Conservation (phyloP, 2,329 filamentous ascomycete species). For the Rhynchosporium graminicola region DNA sequence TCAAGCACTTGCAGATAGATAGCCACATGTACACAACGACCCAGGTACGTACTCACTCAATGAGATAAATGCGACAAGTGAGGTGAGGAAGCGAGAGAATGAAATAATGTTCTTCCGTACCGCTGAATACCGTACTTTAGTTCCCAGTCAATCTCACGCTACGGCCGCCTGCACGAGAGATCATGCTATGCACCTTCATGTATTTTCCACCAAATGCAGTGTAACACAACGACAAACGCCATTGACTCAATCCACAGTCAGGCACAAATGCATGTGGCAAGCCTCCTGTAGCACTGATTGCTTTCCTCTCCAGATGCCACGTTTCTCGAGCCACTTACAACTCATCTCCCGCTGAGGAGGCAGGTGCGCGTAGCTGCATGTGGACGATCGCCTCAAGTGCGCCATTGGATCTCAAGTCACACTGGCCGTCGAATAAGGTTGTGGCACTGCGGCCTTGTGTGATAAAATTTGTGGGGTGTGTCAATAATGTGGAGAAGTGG, state of each 20-base stretch:
- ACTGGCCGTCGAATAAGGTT: constrained; percentile 18
- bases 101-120: background rate
- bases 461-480: constrained; percentile 19
- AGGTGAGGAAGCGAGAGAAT: background rate
- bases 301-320: constrained; percentile 33
- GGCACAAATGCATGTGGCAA: constrained; percentile 25
- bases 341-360: constrained; percentile 26
- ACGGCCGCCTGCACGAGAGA: constrained; percentile 2
- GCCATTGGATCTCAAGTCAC: constrained; percentile 21
- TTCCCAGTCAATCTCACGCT: constrained; percentile 5
- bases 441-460: constrained; percentile 1
- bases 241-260: constrained; percentile 17
- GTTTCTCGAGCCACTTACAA: constrained; percentile 25
- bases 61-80: no score
- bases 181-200: background rate
- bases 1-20: constrained; percentile 5
- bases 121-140: background rate
- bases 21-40: no score
- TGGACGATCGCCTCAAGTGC: constrained; percentile 21
- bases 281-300: background rate
- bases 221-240: constrained; percentile 3
- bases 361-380: constrained; percentile 22
- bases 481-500: constrained; percentile 19
- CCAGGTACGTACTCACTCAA: background rate
- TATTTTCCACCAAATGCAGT: background rate